Base-by-base conservation (phyloP, 2,329 filamentous ascomycete species). In the Aurifilum marmelostoma region DNA sequence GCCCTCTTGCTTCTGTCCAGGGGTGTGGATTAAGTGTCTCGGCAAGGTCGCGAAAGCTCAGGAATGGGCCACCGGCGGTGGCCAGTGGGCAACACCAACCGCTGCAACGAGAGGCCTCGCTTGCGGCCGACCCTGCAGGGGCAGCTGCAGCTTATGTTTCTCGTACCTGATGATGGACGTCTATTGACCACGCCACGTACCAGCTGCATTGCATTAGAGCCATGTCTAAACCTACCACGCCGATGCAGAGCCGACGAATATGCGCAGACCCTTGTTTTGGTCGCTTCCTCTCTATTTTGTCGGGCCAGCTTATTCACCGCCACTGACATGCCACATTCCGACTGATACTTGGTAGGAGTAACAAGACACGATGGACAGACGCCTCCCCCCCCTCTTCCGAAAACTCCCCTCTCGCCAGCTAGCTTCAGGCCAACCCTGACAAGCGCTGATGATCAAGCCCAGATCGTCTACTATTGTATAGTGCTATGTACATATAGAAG, bases 111-210 rank as follows among this genome's bases (percentile, higher is more conserved):
- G 11, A 47, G 18, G 27, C 21, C 37, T 59, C 54, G 64, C 37
- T 66, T 64, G 66, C 67, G 63, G 54, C 29, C 34, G 60, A 62
- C 64, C 39, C 61, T 71, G 69, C 67, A 67, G 56, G 59, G 66
- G 41, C 43, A 60, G 62, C 61, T 68, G 61, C 52, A 65, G 66
- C 52, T 60, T 60, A 18, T 39, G 63, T 29, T 52, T 60, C 39
- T n/a, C 66, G 66, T 68, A 32, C 66, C 61, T 68, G 66, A 62
- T 29, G 66, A 60, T 68, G 43, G 43, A 21, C 43, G 60, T 67
- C 60, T 54, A 63, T 60, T 37, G 59, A 69, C 64, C 69, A 67
- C 69, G 69, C 67, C 69, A 69, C 69, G 69, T 69, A 67, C 65
- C 27, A 54, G 27, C 24, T 71, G 69, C 69, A 71, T 69, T 69